Evolutionary conservation across 2,329 filamentous ascomycete species (phyloP).

Genomic region (Trichoderma polysporum): DNA sequence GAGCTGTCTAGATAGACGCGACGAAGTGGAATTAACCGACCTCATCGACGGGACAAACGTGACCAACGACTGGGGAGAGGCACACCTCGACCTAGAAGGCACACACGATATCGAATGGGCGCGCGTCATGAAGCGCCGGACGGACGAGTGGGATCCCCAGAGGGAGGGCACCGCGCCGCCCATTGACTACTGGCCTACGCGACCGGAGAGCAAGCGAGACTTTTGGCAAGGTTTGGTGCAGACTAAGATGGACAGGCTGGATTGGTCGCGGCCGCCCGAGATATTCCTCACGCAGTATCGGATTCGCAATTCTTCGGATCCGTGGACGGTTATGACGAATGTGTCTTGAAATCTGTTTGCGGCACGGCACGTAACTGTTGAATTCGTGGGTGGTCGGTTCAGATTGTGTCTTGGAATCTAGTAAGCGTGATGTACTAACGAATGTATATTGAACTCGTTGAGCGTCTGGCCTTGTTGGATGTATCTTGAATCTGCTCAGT

Average conservation of each 20-base stretch:
- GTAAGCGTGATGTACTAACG: no score
- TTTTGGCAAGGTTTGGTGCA: not conserved
- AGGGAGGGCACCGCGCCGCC: not conserved
- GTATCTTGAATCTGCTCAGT: no score
- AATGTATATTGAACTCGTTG: no score
- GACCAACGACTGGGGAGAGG: not conserved
- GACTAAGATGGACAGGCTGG: not conserved
- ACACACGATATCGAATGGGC: not conserved
- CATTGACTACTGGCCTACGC: not conserved
- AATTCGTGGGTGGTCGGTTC: no score
- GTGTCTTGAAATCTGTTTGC: not conserved
- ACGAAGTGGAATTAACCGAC: not conserved
- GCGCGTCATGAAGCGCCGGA: not conserved
- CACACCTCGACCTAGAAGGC: not conserved
- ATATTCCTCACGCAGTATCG: not conserved
- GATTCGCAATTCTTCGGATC: not conserved
- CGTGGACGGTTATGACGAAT: not conserved
- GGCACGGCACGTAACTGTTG: not conserved
- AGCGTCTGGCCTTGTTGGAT: no score
- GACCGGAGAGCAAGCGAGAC: not conserved
- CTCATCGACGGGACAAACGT: not conserved
- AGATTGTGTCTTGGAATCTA: no score
- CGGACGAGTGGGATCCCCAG: not conserved
- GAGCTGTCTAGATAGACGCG: not conserved
- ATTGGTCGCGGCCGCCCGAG: not conserved